phyloP scores from a whole-genome alignment of 169 alveolate genomes.

The Cryptosporidium sp. region DNA sequence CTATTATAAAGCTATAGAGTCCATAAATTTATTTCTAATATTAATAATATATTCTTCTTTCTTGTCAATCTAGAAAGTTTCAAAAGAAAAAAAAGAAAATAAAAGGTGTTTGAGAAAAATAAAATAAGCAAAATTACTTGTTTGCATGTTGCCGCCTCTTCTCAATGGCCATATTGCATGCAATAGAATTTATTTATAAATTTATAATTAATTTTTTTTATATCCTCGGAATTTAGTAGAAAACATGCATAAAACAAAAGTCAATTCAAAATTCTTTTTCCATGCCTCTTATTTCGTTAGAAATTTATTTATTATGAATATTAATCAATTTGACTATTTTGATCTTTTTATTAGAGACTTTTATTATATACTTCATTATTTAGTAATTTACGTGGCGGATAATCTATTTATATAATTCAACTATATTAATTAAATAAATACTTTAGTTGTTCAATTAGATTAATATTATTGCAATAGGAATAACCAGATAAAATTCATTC shows the following conservation, averaged over 20 bases:
- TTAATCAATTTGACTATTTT: background rate
- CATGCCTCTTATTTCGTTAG: background rate
- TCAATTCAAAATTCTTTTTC: too few species aligned
- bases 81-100: background rate
- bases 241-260: background rate
- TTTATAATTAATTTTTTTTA: background rate
- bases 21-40: background rate
- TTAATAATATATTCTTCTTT: background rate
- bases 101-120: background rate
- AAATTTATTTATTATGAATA: background rate
- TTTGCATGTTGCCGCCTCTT: constrained; percentile 32
- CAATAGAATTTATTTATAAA: background rate
- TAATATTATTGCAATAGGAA: too few species aligned
- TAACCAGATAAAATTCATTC: too few species aligned
- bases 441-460: too few species aligned
- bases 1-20: background rate
- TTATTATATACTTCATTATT: background rate
- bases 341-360: constrained; percentile 35
- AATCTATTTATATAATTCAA: background rate
- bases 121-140: constrained; percentile 24
- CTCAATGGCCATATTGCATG: constrained; percentile 6
- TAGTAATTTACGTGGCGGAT: constrained; percentile 2
- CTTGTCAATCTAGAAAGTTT: constrained; percentile 19
- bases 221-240: constrained; percentile 6
- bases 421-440: background rate